phyloP scores from a whole-genome alignment of 2,329 filamentous ascomycete species.

The Cladophialophora bantiana region DNA sequence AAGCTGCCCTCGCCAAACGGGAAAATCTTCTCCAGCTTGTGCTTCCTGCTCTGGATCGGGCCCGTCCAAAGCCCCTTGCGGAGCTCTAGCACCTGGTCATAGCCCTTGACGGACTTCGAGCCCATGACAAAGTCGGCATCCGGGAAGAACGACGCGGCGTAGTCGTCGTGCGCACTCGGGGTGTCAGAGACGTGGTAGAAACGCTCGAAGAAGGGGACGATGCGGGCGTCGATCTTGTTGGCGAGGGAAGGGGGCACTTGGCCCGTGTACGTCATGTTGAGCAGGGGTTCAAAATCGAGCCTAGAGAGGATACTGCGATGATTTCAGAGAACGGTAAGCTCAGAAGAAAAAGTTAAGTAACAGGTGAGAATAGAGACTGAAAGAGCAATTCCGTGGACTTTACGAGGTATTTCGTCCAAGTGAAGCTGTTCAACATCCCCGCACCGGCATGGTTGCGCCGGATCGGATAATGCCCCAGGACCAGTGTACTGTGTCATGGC shows the following conservation, averaged over 20 bases:
- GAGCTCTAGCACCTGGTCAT: conserved; percentile 58
- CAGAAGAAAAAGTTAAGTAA: no score
- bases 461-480: no score
- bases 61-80: conserved; percentile 61
- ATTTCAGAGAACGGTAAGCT: no score
- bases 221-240: conserved; percentile 31
- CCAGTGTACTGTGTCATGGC: no score
- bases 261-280: conserved; percentile 35
- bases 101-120: conserved; percentile 54
- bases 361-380: no score
- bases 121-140: conserved; percentile 62
- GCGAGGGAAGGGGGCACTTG: conserved; percentile 20
- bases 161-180: conserved; percentile 57
- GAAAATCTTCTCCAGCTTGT: conserved; percentile 53
- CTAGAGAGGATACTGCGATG: background rate
- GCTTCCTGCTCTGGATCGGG: conserved; percentile 51
- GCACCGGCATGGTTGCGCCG: no score
- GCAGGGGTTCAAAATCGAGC: background rate
- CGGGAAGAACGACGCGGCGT: conserved; percentile 56
- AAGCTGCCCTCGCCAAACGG: conserved; percentile 55
- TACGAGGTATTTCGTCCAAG: no score
- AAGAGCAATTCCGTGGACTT: no score
- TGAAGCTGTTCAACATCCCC: no score
- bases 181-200: conserved; percentile 44
- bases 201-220: conserved; percentile 40